These are phyloP conservation scores for Parastagonospora nodorum DNA, from an alignment of 2,329 filamentous ascomycete species.

Conservation along the genomic window DNA sequence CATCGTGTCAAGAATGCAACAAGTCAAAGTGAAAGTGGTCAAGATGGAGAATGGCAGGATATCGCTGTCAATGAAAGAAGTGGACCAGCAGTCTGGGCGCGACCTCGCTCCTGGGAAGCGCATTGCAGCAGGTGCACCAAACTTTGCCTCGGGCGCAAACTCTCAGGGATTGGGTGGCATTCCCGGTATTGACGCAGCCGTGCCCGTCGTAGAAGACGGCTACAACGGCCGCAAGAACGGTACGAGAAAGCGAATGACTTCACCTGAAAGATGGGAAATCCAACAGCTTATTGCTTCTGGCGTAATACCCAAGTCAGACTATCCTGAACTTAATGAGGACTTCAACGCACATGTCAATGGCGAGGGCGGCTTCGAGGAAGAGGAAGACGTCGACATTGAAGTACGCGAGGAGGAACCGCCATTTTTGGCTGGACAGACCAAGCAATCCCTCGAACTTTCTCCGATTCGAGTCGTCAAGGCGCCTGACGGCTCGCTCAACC, in stretches of 20 bases:
- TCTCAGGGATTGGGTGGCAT: slow-evolving; percentile 75
- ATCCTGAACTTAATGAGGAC: slow-evolving; percentile 92
- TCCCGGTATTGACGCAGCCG: slow-evolving; percentile 54
- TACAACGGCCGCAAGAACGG: slow-evolving; percentile 52
- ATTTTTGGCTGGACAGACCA: slow-evolving; percentile 93
- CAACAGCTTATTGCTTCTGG: slow-evolving; percentile 95
- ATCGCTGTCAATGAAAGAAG: slow-evolving; percentile 95
- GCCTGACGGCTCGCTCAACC: slow-evolving; percentile 96
- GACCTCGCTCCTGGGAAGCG: slow-evolving; percentile 80
- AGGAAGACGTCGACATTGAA: slow-evolving; percentile 97
- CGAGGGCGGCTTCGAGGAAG: slow-evolving; percentile 85
- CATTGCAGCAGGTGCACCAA: slow-evolving; percentile 64
- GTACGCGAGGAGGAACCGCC: slow-evolving; percentile 95
- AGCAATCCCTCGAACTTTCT: slow-evolving; percentile 91
- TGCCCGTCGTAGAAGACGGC: slow-evolving; percentile 68
- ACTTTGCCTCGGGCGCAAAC: slow-evolving; percentile 70
- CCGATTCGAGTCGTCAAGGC: slow-evolving; percentile 97
- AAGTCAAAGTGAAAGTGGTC: slow-evolving; percentile 89
- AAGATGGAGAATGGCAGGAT: slow-evolving; percentile 83
- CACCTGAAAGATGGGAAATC: slow-evolving; percentile 97
- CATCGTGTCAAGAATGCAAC: slow-evolving; percentile 76
- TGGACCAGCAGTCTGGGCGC: slow-evolving; percentile 85
- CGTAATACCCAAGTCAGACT: slow-evolving; percentile 88
- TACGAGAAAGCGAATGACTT: slow-evolving; percentile 91
- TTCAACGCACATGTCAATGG: slow-evolving; percentile 87